Percentiles rank a stretch among this genome's conserved stretches.
Evolutionary conservation across 768 basidiomycete genomes (phyloP).

Genomic region (Phylloporus sp.): DNA sequence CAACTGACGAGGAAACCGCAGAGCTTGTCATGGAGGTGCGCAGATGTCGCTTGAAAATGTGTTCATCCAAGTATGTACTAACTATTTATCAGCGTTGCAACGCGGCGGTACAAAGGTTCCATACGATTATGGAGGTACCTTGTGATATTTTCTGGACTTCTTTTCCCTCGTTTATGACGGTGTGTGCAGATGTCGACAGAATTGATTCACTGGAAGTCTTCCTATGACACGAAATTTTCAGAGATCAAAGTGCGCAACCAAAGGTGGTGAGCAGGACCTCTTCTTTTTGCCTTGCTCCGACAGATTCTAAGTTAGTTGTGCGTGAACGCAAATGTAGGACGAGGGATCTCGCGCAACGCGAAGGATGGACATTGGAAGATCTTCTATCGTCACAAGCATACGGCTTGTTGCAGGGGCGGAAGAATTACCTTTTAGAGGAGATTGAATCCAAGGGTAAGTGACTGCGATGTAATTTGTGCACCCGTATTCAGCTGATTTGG

Average conservation of each 20-base stretch:
- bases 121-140: constrained; percentile 20
- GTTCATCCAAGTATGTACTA: not conserved
- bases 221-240: constrained; percentile 8
- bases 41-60: not conserved
- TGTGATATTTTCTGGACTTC: not conserved
- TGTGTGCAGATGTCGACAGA: constrained; percentile 24
- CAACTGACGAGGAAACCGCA: not conserved
- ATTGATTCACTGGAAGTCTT: constrained; percentile 27
- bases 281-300: not conserved
- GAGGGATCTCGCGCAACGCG: constrained; percentile 26
- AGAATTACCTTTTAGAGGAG: constrained; percentile 37
- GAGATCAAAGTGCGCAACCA: constrained; percentile 6
- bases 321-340: constrained; percentile 29
- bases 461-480: not conserved
- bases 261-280: constrained; percentile 11
- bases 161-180: not conserved
- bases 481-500: not conserved
- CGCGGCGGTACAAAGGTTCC: not conserved
- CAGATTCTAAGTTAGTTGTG: not conserved
- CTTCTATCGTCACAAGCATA: constrained; percentile 40
- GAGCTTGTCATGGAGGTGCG: constrained; percentile 1
- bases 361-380: constrained; percentile 44
- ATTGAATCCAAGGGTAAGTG: constrained; percentile 37
- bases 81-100: constrained; percentile 5
- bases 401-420: constrained; percentile 35